These are phyloP conservation scores for Neonectria neomacrospora DNA, from an alignment of 2,329 filamentous ascomycete genomes.

Conservation along the genomic window DNA sequence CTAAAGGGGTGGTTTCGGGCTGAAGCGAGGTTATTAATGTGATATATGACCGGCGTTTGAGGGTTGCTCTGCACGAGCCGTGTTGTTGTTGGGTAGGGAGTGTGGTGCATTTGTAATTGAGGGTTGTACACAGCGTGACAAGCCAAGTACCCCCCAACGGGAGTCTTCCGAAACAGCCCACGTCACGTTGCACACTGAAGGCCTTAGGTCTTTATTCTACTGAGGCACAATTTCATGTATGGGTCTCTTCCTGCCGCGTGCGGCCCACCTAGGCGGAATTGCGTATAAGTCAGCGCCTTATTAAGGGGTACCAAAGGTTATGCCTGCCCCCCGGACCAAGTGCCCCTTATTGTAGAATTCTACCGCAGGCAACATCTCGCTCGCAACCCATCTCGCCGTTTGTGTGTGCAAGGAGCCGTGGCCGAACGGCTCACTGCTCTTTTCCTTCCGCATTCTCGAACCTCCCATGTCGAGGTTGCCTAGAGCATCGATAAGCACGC, in stretches of 20 bases:
- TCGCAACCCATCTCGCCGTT: slow-evolving; percentile 70
- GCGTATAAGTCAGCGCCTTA: not conserved
- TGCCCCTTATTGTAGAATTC: slow-evolving; percentile 64
- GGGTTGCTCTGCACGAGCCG: not conserved
- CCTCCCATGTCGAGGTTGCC: slow-evolving; percentile 44
- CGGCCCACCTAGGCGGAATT: not conserved
- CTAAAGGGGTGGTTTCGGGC: not conserved
- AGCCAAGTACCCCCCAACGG: not conserved
- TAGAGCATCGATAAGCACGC: slow-evolving; percentile 44
- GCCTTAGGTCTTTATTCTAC: not conserved
- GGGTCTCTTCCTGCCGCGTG: not conserved
- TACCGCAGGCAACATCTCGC: slow-evolving; percentile 60
- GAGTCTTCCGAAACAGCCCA: not conserved
- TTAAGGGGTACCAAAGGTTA: not conserved
- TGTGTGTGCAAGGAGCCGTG: slow-evolving; percentile 66
- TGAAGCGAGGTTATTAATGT: not conserved
- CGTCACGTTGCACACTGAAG: not conserved
- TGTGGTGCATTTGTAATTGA: not conserved
- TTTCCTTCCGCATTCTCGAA: slow-evolving; percentile 55
- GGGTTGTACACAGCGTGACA: not conserved
- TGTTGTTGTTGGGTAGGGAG: not conserved
- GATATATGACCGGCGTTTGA: not conserved
- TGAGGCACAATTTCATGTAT: not conserved
- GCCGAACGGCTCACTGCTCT: slow-evolving; percentile 62
- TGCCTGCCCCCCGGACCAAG: slow-evolving; percentile 59